Percentiles rank a stretch among this genome's conserved stretches.
Evolutionary conservation across 2,329 filamentous ascomycete genomes (phyloP).

Genomic region (Aspergillus brasiliensis): DNA sequence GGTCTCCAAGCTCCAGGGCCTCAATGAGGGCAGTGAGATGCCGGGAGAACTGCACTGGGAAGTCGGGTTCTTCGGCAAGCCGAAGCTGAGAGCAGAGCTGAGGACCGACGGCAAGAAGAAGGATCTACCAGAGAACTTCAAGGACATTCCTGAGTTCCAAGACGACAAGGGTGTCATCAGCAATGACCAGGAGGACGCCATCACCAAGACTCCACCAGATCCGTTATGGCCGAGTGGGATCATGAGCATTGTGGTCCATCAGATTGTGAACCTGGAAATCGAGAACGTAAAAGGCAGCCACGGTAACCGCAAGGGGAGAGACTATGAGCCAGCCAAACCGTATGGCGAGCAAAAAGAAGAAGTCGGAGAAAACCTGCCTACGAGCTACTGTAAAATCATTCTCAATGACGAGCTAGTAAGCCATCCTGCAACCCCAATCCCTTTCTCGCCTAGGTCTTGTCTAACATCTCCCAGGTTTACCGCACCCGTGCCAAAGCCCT

Average conservation of each 20-base stretch:
- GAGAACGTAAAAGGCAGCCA: conserved; percentile 83
- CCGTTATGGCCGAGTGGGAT: conserved; percentile 95
- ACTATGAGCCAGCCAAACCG: conserved; percentile 84
- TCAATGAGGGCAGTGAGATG: conserved; percentile 84
- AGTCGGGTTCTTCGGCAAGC: conserved; percentile 92
- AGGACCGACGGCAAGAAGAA: conserved; percentile 84
- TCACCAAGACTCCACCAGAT: conserved; percentile 87
- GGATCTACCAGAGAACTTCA: conserved; percentile 71
- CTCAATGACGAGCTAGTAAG: conserved; percentile 79
- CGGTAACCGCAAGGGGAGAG: conserved; percentile 77
- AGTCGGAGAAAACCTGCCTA: conserved; percentile 75
- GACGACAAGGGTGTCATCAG: conserved; percentile 83
- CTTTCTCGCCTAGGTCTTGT: neutral
- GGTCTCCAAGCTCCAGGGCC: conserved; percentile 76
- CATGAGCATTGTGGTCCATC: conserved; percentile 82
- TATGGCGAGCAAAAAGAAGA: conserved; percentile 88
- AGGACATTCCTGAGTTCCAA: conserved; percentile 74
- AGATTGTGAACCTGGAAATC: conserved; percentile 94
- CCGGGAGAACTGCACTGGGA: conserved; percentile 95
- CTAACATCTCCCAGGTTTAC: conserved; percentile 60
- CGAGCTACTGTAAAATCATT: conserved; percentile 89
- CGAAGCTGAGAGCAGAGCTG: conserved; percentile 79
- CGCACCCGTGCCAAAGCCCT: conserved; percentile 94
- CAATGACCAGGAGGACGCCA: conserved; percentile 75
- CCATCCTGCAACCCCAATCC: conserved; percentile 1